Conservation (phyloP, 805 yeast species). For the Jamesozyma spencerorum region DNA sequence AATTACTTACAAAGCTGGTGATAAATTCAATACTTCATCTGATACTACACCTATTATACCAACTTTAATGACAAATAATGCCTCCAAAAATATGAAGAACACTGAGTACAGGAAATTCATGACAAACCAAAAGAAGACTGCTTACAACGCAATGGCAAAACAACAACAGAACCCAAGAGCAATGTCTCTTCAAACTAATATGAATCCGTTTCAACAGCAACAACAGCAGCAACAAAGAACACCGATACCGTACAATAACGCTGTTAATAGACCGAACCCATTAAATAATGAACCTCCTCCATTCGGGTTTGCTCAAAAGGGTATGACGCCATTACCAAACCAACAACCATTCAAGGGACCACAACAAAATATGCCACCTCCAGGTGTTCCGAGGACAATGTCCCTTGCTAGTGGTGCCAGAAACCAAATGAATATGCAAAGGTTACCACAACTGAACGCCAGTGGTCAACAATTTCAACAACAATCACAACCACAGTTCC, state of each 20-base stretch:
- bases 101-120: slow-evolving; percentile 61
- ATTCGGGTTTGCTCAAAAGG: neutral
- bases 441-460: neutral
- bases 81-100: slow-evolving; percentile 33
- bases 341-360: neutral
- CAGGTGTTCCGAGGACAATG: neutral
- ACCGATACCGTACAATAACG: neutral
- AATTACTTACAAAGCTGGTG: slow-evolving; percentile 54
- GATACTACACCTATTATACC: slow-evolving; percentile 66
- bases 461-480: too few relatives aligned
- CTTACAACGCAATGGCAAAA: slow-evolving; percentile 38
- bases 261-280: neutral
- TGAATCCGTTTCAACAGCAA: neutral
- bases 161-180: slow-evolving; percentile 23
- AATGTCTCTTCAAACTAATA: slow-evolving; percentile 24
- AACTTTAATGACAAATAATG: slow-evolving; percentile 38
- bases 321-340: neutral
- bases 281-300: neutral
- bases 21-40: slow-evolving; percentile 40
- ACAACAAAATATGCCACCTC: too few relatives aligned
- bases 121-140: slow-evolving; percentile 57
- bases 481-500: too few relatives aligned
- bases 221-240: neutral
- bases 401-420: neutral
- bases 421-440: neutral